These are phyloP conservation scores for Talaromyces ruber DNA, from an alignment of 495 filamentous ascomycete species.

Conservation along the genomic window DNA sequence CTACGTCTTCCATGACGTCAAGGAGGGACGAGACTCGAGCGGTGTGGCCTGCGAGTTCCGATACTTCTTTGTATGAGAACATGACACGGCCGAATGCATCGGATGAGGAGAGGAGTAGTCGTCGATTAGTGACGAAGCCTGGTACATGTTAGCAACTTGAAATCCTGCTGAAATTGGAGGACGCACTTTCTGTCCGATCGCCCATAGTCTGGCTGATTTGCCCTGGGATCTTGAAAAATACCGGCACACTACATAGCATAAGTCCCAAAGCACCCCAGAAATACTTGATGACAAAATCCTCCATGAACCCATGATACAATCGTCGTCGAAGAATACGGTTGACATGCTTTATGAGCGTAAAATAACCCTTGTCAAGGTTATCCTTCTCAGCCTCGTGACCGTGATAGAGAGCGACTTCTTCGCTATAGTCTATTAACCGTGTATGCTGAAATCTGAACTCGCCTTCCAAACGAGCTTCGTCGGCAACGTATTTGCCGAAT, in stretches of 20 bases:
- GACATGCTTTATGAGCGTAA: conserved; percentile 97
- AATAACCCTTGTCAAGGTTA: conserved; percentile 95
- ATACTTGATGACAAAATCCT: conserved; percentile 98
- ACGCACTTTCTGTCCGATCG: conserved; percentile 79
- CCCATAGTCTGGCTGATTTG: conserved; percentile 65
- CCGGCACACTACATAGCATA: conserved; percentile 88
- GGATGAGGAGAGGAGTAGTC: conserved; percentile 83
- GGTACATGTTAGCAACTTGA: conserved; percentile 5
- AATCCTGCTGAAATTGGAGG: conserved; percentile 15
- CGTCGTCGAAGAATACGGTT: conserved; percentile 85
- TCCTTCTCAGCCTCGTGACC: conserved; percentile 97
- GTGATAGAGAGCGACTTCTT: conserved; percentile 87
- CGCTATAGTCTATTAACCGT: conserved; percentile 85
- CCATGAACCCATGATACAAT: conserved; percentile 96
- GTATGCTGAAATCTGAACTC: conserved; percentile 96
- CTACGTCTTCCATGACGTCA: conserved; percentile 90
- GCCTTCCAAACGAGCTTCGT: conserved; percentile 88
- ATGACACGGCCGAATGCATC: conserved; percentile 95
- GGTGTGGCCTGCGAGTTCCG: conserved; percentile 90
- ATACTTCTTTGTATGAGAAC: conserved; percentile 98
- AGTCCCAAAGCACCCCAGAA: conserved; percentile 95
- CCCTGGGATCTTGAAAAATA: conserved; percentile 89
- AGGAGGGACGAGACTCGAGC: conserved; percentile 81
- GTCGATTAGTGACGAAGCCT: conserved; percentile 87
- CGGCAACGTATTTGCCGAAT: conserved; percentile 95